phyloP scores from a whole-genome alignment of 108 stramenopile genomes.

The Fragilariopsis cylindrus region DNA sequence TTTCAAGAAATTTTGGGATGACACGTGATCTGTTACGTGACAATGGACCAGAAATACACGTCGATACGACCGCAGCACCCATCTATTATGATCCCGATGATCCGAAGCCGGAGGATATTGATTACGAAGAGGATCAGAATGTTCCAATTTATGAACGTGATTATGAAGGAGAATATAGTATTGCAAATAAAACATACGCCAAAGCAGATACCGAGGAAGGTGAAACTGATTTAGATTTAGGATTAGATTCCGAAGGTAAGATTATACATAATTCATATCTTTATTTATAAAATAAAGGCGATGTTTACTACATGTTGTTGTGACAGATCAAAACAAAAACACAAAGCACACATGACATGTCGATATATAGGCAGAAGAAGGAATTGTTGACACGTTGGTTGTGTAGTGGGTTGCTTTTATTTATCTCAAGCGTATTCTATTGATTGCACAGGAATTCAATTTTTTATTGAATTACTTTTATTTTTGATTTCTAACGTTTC shows the following conservation, averaged over 20 bases:
- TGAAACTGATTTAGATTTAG: conserved; percentile 53
- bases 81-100: conserved; percentile 58
- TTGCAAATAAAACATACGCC: conserved; percentile 38
- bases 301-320: neutral
- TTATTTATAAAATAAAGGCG: conserved; percentile 5
- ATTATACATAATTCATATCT: neutral
- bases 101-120: conserved; percentile 55
- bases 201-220: conserved; percentile 40
- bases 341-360: too few relatives aligned
- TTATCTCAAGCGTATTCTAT: too few relatives aligned
- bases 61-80: conserved; percentile 43
- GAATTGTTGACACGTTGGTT: too few relatives aligned
- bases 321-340: too few relatives aligned
- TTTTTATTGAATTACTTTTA: neutral
- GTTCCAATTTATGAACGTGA: conserved; percentile 46
- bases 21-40: conserved; percentile 15
- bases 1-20: conserved; percentile 27
- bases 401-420: too few relatives aligned
- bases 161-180: conserved; percentile 32
- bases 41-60: conserved; percentile 56
- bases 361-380: too few relatives aligned
- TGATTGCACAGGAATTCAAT: too few relatives aligned
- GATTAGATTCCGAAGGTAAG: conserved; percentile 44
- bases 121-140: conserved; percentile 45
- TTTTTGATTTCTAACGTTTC: neutral